Percentiles rank a stretch among this genome's conserved stretches.
Evolutionary conservation across 352 stramenopile genomes (phyloP).

Genomic region (Phytopythium sindhum): DNA sequence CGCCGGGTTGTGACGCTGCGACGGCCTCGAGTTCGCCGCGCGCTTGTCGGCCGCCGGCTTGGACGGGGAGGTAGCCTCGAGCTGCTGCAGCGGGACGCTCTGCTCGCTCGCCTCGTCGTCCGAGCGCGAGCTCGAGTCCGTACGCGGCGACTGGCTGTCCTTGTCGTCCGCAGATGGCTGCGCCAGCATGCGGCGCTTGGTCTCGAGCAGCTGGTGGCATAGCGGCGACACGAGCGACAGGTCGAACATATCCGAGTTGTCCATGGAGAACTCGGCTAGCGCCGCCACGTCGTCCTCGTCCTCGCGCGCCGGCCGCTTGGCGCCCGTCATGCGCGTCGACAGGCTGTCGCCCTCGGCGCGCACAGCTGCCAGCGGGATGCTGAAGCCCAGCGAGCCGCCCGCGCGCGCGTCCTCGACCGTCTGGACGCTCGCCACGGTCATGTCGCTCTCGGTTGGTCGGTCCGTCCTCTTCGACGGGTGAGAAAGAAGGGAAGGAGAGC

Average conservation of each 20-base stretch:
- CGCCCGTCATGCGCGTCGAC: not conserved
- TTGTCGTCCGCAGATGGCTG: constrained; percentile 10
- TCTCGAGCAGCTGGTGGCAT: constrained; percentile 30
- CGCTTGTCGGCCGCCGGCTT: constrained; percentile 15
- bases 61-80: constrained; percentile 7
- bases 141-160: constrained; percentile 29
- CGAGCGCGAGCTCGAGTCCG: constrained; percentile 35
- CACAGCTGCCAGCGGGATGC: constrained; percentile 21
- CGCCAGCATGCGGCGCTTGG: constrained; percentile 46
- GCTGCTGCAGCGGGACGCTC: not conserved
- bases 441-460: not conserved
- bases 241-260: constrained; percentile 10
- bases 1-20: constrained; percentile 5
- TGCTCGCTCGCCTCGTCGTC: constrained; percentile 34
- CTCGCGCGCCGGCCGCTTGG: constrained; percentile 11
- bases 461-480: not conserved
- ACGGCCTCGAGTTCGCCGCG: constrained; percentile 7
- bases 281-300: not conserved
- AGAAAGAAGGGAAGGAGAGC: not conserved
- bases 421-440: not conserved
- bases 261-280: not conserved
- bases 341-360: not conserved
- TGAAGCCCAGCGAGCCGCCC: constrained; percentile 20
- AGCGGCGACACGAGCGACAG: constrained; percentile 26
- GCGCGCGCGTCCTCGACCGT: not conserved